Evolutionary conservation across 2,329 filamentous ascomycete species (phyloP), one percentile per base, ranked within the genome.

Genomic region (Aspergillus melleus): DNA sequence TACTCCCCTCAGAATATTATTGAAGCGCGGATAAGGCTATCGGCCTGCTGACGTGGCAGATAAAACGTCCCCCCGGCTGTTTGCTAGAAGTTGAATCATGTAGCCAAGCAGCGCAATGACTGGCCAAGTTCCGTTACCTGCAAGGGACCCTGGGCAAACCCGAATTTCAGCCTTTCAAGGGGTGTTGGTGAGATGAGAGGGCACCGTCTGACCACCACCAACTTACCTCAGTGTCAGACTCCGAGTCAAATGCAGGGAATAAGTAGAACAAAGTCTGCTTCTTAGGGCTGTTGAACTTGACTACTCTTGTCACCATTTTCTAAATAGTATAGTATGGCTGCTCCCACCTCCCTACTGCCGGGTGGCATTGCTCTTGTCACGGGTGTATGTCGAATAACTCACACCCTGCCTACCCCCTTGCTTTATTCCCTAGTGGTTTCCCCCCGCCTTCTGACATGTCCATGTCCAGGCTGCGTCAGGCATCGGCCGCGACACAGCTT

Each of bases 281-380:
- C 36, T 42, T 36, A n/a, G 36, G 36, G 36, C 36, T 16, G 36
- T 42, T 42, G 36, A 42, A 42, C 36, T n/a, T 36, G 10, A 36
- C 32, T 36, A 36, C 10, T 36, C 32, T 36, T 6, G 4, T 42
- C 36, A 42, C 36, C 16, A n/a, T 42, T 42, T 39, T n/a, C 36
- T 5, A 42, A 42, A 42, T n/a, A 42, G 36, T 16, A n/a, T 42
- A 42, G 36, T 16, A 42, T 42, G 36, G 36, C 16, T n/a, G 14
- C 36, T 42, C 36, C 16, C 14, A 42, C 36, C 36, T 42, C 36
- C 36, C 14, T 36, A 36, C 32, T 42, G 36, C 36, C 36, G 44
- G 22, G 57, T 4, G 57, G 57, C 16, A 50, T 54, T 20, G 57
- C 57, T 3, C 39, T 58, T 16, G 44, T 58, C 44, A 58, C 57